Evolutionary conservation across 2,329 filamentous ascomycete genomes (phyloP).

Genomic region (Paecilomyces sp.): DNA sequence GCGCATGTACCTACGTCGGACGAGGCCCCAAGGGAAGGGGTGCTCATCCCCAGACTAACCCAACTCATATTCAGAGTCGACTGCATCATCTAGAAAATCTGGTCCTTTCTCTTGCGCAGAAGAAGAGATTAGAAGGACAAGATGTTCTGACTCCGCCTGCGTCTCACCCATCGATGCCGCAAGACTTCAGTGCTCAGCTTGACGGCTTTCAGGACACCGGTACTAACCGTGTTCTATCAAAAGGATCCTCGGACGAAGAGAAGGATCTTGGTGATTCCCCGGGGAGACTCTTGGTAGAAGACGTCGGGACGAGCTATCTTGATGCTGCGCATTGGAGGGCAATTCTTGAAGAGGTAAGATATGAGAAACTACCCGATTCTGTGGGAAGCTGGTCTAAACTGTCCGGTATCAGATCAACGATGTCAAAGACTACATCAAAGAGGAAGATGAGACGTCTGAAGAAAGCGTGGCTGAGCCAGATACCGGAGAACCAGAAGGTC

Average conservation of each 20-base stretch:
- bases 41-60: conserved; percentile 17
- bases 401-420: conserved; percentile 21
- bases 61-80: conserved; percentile 25
- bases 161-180: background rate
- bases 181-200: background rate
- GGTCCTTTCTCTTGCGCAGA: conserved; percentile 27
- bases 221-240: background rate
- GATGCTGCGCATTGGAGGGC: conserved; percentile 30
- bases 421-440: conserved; percentile 22
- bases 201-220: background rate
- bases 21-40: conserved; percentile 24
- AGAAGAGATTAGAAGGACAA: conserved; percentile 12
- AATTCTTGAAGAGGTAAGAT: conserved; percentile 28
- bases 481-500: conserved; percentile 11
- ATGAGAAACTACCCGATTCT: background rate
- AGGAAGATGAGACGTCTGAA: conserved; percentile 15
- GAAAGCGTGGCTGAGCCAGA: conserved; percentile 11
- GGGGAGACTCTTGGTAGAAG: conserved; percentile 23
- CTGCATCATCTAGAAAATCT: conserved; percentile 30
- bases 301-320: conserved; percentile 27
- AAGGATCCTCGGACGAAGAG: conserved; percentile 1
- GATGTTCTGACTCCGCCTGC: background rate
- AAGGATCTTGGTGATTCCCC: conserved; percentile 13
- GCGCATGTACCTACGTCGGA: conserved; percentile 26
- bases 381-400: background rate